Evolutionary conservation across 768 basidiomycete genomes (phyloP).

Genomic region (Leccinellum rugosiceps): DNA sequence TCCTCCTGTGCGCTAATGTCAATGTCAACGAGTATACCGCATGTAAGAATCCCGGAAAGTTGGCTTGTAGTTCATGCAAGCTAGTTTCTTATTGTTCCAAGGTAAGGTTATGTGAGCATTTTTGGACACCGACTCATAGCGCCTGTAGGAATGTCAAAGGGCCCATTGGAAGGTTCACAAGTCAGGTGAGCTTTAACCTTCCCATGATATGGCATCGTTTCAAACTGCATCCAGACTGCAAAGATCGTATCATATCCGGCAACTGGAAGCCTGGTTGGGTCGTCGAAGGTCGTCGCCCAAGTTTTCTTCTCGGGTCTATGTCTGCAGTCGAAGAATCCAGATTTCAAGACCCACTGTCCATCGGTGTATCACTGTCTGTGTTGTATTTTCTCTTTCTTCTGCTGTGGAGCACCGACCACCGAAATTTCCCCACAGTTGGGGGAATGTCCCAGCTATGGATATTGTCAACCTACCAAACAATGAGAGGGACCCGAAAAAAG

Average conservation of each 20-base stretch:
- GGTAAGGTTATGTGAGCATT: constrained; percentile 1
- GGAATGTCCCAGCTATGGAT: constrained; percentile 36
- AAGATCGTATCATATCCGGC: constrained; percentile 17
- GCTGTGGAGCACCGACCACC: background rate
- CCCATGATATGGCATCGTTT: background rate
- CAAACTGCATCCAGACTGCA: constrained; percentile 19
- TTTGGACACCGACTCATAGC: background rate
- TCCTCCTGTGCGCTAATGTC: constrained; percentile 37
- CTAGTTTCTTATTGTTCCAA: constrained; percentile 46
- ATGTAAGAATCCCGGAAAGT: constrained; percentile 33
- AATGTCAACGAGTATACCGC: constrained; percentile 16
- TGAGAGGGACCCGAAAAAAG: constrained; percentile 12
- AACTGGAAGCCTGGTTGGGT: constrained; percentile 24
- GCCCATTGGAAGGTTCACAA: constrained; percentile 42
- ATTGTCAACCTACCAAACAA: constrained; percentile 27
- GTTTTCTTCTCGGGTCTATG: constrained; percentile 10
- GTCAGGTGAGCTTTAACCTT: constrained; percentile 21
- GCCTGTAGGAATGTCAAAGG: constrained; percentile 38
- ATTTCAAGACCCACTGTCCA: constrained; percentile 25
- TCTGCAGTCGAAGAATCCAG: constrained; percentile 7
- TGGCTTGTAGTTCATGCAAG: constrained; percentile 31
- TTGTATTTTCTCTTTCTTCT: background rate
- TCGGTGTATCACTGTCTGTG: constrained; percentile 25
- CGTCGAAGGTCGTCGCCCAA: constrained; percentile 17
- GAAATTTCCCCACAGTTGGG: constrained; percentile 24